Conservation (phyloP, 352 stramenopile species). For the Aphanomyces stellatus region DNA sequence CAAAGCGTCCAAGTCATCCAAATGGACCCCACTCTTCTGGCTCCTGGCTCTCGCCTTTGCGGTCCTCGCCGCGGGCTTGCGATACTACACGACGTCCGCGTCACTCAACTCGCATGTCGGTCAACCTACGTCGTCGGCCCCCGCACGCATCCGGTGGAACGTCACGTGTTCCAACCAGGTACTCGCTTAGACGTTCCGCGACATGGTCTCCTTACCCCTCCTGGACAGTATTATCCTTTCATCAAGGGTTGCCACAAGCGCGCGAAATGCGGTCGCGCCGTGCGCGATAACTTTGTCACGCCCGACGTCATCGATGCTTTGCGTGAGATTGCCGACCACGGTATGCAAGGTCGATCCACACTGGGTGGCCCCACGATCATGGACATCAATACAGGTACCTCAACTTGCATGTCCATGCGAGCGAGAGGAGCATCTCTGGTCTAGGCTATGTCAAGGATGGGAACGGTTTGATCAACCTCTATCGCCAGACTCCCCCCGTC, state of each 20-base stretch:
- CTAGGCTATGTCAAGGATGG: slow-evolving; percentile 74
- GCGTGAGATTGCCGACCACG: slow-evolving; percentile 70
- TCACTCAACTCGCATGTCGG: background rate
- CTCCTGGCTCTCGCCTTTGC: slow-evolving; percentile 7
- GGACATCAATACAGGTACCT: slow-evolving; percentile 77
- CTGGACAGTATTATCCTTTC: slow-evolving; percentile 23
- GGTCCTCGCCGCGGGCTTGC: background rate
- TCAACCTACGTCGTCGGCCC: background rate
- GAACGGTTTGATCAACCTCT: slow-evolving; percentile 85
- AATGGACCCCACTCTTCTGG: slow-evolving; percentile 4
- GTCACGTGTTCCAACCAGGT: slow-evolving; percentile 19
- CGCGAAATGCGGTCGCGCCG: slow-evolving; percentile 51
- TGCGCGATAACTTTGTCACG: slow-evolving; percentile 71
- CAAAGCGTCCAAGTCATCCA: background rate
- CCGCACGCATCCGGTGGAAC: slow-evolving; percentile 12
- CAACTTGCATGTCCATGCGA: no score
- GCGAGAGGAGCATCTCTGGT: background rate
- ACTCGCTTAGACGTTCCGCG: no score
- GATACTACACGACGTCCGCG: background rate
- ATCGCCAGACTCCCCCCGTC: slow-evolving; percentile 43
- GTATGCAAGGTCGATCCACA: slow-evolving; percentile 63
- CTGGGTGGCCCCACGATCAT: slow-evolving; percentile 87
- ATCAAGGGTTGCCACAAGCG: slow-evolving; percentile 63
- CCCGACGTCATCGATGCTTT: slow-evolving; percentile 53
- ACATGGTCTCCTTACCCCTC: background rate